phyloP scores from a whole-genome alignment of 148 eudicot genomes.

The Rhododendron ovatum region DNA sequence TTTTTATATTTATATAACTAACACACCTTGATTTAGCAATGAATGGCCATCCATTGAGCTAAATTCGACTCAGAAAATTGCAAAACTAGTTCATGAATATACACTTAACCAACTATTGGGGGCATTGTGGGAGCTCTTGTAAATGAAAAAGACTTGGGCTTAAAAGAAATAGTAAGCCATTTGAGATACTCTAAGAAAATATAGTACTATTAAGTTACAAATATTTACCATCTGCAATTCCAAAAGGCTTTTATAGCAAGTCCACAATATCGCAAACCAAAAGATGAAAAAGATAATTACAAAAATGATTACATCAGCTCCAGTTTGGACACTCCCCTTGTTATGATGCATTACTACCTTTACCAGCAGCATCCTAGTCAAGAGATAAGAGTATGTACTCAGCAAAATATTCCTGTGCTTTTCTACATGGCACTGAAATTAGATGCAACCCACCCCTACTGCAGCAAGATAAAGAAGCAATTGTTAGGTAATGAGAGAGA shows the following conservation, averaged over 20 bases:
- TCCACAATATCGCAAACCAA: neutral
- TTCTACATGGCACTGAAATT: neutral
- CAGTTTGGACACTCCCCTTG: neutral
- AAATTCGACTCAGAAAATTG: neutral
- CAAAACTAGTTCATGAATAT: neutral
- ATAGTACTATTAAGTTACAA: neutral
- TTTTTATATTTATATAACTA: no score
- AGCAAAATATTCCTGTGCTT: neutral
- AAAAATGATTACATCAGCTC: neutral
- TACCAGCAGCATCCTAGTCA: neutral
- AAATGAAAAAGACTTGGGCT: neutral
- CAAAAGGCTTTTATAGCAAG: neutral
- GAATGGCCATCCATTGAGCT: neutral
- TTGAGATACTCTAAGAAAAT: neutral
- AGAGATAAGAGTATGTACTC: neutral
- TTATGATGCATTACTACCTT: neutral
- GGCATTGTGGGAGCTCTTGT: neutral
- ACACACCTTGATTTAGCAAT: neutral
- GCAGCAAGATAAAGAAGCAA: neutral
- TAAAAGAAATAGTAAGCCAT: neutral
- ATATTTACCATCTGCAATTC: neutral
- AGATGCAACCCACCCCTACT: neutral
- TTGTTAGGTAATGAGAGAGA: neutral
- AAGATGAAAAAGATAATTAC: neutral
- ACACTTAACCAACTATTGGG: neutral